Base-by-base conservation (phyloP, 208 protist species). In the Wallacemonas sp. region DNA sequence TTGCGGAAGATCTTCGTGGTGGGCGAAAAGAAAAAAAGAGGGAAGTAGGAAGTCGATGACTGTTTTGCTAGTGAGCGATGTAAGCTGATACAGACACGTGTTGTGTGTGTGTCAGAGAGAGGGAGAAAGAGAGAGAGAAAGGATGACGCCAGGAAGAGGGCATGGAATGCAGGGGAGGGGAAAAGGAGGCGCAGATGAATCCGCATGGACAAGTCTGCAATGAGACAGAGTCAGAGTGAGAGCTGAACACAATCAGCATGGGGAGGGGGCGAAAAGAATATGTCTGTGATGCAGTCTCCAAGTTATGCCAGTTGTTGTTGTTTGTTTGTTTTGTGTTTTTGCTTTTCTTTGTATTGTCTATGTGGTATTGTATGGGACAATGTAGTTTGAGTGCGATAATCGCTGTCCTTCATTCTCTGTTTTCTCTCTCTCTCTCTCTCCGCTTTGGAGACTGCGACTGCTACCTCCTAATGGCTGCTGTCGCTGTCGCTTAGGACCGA, bases 1-100 rank as follows among this genome's bases (percentile, higher is more conserved):
- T 41, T 60, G 48, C 67, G 72, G 75, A 83, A 74, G 38, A 60
- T 60, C 61, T 82, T 89, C 86, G 76, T 79, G 46, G 65, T 74
- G 70, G 24, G 52, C 52, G 52, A 58, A 58, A 39, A 47, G 54
- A 41, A 41, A 41, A 41, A 41, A 41, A 41, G 14, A 41, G 36
- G 9, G 14, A 41, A 41, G 36, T 6, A 14, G 36, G 36, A 14
- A 41, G 36, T 6, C 6, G 36, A 41, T 41, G n/a, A n/a, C n/a
- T n/a, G n/a, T n/a, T n/a, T n/a, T n/a, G n/a, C n/a, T n/a, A n/a
- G n/a, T n/a, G n/a, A n/a, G n/a, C n/a, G n/a, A n/a, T n/a, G n/a
- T n/a, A n/a, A n/a, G n/a, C n/a, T n/a, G n/a, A n/a, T n/a, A n/a
- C n/a, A n/a, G n/a, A n/a, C n/a, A n/a, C n/a, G n/a, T n/a, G n/a